Conservation (phyloP, 2,329 filamentous ascomycete species). For the Hymenoscyphus repandus region DNA sequence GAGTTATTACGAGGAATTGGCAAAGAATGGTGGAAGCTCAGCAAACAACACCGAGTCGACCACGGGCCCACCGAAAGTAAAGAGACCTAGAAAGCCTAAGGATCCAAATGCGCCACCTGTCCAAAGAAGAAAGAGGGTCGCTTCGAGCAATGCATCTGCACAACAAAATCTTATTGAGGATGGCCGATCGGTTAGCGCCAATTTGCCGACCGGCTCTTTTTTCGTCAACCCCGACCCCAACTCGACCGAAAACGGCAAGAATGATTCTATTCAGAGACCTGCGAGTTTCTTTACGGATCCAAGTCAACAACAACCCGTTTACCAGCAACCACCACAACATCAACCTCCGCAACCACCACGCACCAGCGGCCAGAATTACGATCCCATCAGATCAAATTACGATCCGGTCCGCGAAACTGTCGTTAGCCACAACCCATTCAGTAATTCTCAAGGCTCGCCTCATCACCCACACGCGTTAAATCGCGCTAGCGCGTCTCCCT, state of each 20-base stretch:
- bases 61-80: conserved; percentile 40
- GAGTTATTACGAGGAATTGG: conserved; percentile 34
- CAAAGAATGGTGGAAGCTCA: conserved; percentile 15
- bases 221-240: conserved; percentile 3
- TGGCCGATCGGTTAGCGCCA: conserved; percentile 1
- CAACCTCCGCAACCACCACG: conserved; percentile 47
- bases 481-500: conserved; percentile 82
- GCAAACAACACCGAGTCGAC: conserved; percentile 41
- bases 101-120: conserved; percentile 50
- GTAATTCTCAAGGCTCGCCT: conserved; percentile 41
- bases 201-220: not conserved
- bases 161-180: not conserved
- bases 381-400: conserved; percentile 76
- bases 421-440: conserved; percentile 36
- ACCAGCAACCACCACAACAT: conserved; percentile 30
- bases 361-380: conserved; percentile 78
- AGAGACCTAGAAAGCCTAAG: conserved; percentile 50
- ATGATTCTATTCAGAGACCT: conserved; percentile 34
- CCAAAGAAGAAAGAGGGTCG: conserved; percentile 18
- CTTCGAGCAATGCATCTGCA: not conserved
- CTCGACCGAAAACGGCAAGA: conserved; percentile 32
- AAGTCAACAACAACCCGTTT: conserved; percentile 11
- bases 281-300: conserved; percentile 26
- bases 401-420: conserved; percentile 61
- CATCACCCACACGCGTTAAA: conserved; percentile 45